Evolutionary conservation across 2,329 filamentous ascomycete genomes (phyloP), one percentile per base, ranked within the genome.

Genomic region (Apiospora kogelbergensis): DNA sequence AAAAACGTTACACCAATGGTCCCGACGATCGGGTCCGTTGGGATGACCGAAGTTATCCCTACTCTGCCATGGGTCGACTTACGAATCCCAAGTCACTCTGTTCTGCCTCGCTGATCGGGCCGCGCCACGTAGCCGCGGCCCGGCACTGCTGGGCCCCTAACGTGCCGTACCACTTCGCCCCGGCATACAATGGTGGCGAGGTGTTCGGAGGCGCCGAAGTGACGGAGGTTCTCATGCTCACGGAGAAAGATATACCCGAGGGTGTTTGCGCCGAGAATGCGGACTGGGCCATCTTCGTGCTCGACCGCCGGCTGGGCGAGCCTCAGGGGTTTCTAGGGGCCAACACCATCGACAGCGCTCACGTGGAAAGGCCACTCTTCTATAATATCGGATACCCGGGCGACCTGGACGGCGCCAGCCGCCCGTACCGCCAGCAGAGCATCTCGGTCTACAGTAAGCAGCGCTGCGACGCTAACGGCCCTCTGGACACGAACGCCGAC

Each of bases 351-450:
- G 40, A 65, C 30, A 33, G 7, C 63, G 22, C 37, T 22, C 67
- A 44, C 26, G 24, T 57, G 17, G 20, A 40, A 26, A 41, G 30
- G 33, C 45, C 45, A 2, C 42, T 69, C 7, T 69, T 67, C 45
- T 69, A 20, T 22, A 44, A 69, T 46, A 24, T 22, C 13, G 68
- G 68, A 24, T 69, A 69, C 68, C 68, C 68, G 5, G 68, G 68
- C 53, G 68, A 69, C 63, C 45, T 11, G 11, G 68, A 30, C 37
- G 53, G 42, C 10, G 68, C 45, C 40, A n/a, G 15, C 4, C 24
- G 40, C 6, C 68, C 68, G 6, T 69, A 69, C 68, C 65, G 48
- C 24, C 42, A 42, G n/a, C 17, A 15, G 40, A 60, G 65, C 26
- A 67, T 57, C 37, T 45, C 68, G 20, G 68, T 69, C 33, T n/a